Evolutionary conservation across 331 rosid species (phyloP).

Genomic region (Prunus yedoensis): DNA sequence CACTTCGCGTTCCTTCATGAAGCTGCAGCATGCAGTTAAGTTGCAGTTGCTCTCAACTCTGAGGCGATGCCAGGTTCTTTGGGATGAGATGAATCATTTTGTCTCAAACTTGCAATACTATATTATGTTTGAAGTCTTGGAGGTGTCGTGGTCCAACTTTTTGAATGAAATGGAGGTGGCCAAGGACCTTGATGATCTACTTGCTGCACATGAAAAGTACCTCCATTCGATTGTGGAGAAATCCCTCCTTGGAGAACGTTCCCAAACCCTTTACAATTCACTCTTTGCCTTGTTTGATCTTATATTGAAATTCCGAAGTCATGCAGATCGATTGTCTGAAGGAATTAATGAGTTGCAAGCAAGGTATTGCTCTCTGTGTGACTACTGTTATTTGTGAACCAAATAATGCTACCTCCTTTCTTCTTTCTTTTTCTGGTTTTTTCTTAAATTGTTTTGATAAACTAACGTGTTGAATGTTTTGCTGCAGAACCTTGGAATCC

Average conservation of each 20-base stretch:
- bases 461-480: conserved; percentile 22
- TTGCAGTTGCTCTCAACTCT: conserved; percentile 76
- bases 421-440: neutral
- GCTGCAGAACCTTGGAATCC: conserved; percentile 65
- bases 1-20: conserved; percentile 72
- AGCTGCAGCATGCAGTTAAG: conserved; percentile 68
- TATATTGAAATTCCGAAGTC: conserved; percentile 79
- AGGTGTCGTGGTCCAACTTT: conserved; percentile 87
- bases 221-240: conserved; percentile 85
- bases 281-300: conserved; percentile 84
- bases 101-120: conserved; percentile 92
- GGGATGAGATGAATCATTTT: conserved; percentile 98
- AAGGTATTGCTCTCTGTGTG: conserved; percentile 50
- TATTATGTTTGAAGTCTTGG: conserved; percentile 97
- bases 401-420: neutral
- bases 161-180: conserved; percentile 86
- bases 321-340: conserved; percentile 83
- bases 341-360: conserved; percentile 90
- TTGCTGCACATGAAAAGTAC: conserved; percentile 92
- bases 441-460: neutral
- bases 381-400: conserved; percentile 9
- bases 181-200: conserved; percentile 92
- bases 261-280: conserved; percentile 77
- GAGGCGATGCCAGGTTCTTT: conserved; percentile 95
- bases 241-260: conserved; percentile 91